Conservation (phyloP, 805 yeast genomes). For the Cyberlindnera misumaiensis region DNA sequence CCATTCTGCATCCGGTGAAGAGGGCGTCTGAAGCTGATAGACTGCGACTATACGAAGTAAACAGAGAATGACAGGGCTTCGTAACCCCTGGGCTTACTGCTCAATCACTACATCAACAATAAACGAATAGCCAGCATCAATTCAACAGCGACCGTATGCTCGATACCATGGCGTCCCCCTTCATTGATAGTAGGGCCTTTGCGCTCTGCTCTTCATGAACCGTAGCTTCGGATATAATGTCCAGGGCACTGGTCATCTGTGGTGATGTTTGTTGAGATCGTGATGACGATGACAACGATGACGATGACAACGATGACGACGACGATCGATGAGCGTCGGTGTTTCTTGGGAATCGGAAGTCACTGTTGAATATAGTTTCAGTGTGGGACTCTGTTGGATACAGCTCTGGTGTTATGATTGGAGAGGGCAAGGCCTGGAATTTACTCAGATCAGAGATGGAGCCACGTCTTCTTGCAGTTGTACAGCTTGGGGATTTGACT, state of each 20-base stretch:
- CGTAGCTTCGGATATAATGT: conserved; percentile 4
- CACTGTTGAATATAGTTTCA: conserved; percentile 7
- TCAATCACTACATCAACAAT: too few relatives aligned
- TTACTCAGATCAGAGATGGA: neutral
- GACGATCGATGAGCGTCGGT: neutral
- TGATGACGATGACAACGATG: neutral
- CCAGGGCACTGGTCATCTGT: conserved; percentile 2
- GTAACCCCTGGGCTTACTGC: too few relatives aligned
- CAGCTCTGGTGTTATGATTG: conserved; percentile 23
- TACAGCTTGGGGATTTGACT: neutral
- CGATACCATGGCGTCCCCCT: conserved; percentile 15
- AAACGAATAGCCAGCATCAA: conserved; percentile 1
- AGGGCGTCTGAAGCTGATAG: too few relatives aligned
- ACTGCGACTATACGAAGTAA: too few relatives aligned
- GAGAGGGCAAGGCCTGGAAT: conserved; percentile 16
- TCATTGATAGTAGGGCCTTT: conserved; percentile 17
- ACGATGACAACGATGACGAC: neutral
- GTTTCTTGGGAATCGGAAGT: conserved; percentile 17
- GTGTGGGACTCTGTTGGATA: conserved; percentile 9
- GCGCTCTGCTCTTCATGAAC: conserved; percentile 8
- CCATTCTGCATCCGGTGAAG: conserved; percentile 16
- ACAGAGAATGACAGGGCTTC: too few relatives aligned
- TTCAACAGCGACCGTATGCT: conserved; percentile 21
- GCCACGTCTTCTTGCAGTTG: neutral
- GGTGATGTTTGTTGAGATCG: neutral